These are phyloP conservation scores for Thielaviopsis musarum DNA, from an alignment of 2,329 filamentous ascomycete species.

Conservation along the genomic window DNA sequence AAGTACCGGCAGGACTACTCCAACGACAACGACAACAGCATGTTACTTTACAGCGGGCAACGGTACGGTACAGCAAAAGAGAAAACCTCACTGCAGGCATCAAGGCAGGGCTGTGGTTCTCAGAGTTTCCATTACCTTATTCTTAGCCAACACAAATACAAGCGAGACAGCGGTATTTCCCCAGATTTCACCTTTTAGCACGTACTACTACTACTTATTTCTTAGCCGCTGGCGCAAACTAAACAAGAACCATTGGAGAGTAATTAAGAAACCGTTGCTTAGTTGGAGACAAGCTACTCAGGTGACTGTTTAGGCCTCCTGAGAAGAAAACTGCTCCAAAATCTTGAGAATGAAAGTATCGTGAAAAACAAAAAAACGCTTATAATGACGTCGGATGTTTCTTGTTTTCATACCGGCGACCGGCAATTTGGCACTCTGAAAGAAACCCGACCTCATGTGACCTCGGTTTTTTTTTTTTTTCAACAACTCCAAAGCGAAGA, in stretches of 20 bases:
- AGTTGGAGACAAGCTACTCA: too few species aligned
- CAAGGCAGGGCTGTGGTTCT: not conserved
- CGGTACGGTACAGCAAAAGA: too few species aligned
- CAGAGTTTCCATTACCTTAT: not conserved
- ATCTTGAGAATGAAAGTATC: not conserved
- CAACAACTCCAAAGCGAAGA: not conserved
- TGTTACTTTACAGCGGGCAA: too few species aligned
- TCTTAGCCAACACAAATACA: not conserved
- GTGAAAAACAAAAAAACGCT: not conserved
- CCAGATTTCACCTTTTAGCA: not conserved
- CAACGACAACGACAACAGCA: too few species aligned
- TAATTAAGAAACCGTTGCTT: too few species aligned
- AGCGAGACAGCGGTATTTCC: not conserved
- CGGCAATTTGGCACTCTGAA: not conserved
- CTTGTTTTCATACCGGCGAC: not conserved
- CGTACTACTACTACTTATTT: too few species aligned
- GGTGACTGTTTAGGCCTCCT: too few species aligned
- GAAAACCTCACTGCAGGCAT: too few species aligned
- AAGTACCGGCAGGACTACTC: too few species aligned
- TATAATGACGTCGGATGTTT: not conserved
- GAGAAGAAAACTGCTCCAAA: not conserved
- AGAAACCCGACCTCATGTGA: not conserved
- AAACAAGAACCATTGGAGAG: too few species aligned
- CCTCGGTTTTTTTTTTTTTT: not conserved
- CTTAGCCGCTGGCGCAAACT: too few species aligned